Percentiles rank a stretch among this genome's conserved stretches.
phyloP scores from a whole-genome alignment of 2,329 filamentous ascomycete species.

The Cucurbitaria berberidis region DNA sequence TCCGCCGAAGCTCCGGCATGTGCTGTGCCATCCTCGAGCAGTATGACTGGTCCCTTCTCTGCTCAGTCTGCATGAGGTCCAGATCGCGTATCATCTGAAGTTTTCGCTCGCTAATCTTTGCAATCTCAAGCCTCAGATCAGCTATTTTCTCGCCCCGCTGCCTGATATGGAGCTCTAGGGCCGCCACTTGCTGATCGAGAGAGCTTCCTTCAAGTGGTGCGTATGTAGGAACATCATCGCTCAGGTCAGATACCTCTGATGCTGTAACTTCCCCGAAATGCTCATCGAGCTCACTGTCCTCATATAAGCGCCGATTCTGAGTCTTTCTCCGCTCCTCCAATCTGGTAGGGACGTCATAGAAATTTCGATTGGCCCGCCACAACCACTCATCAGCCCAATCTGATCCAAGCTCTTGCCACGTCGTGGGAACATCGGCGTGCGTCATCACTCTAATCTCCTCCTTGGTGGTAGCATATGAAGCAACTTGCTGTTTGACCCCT shows the following conservation, averaged over 20 bases:
- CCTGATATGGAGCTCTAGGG: too few relatives aligned
- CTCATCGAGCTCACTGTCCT: neutral
- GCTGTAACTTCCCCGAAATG: neutral
- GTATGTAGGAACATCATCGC: too few relatives aligned
- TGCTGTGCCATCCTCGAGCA: too few relatives aligned
- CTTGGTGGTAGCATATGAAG: neutral
- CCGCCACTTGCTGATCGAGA: too few relatives aligned
- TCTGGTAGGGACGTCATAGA: neutral
- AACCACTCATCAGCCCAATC: conserved; percentile 10
- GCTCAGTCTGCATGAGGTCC: too few relatives aligned
- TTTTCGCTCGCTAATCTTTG: too few relatives aligned
- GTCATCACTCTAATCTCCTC: neutral
- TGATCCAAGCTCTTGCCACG: neutral
- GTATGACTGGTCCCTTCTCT: too few relatives aligned
- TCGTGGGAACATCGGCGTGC: neutral
- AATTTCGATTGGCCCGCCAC: neutral
- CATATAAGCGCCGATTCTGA: neutral
- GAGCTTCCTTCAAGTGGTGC: too few relatives aligned
- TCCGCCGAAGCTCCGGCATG: too few relatives aligned
- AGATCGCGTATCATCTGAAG: too few relatives aligned
- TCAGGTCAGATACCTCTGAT: neutral
- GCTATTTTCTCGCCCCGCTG: too few relatives aligned
- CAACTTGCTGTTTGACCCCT: neutral
- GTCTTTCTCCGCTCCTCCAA: neutral
- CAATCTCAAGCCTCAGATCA: too few relatives aligned